Base-by-base conservation (phyloP, 2,329 filamentous ascomycete genomes). In the Microdochium paspali region DNA sequence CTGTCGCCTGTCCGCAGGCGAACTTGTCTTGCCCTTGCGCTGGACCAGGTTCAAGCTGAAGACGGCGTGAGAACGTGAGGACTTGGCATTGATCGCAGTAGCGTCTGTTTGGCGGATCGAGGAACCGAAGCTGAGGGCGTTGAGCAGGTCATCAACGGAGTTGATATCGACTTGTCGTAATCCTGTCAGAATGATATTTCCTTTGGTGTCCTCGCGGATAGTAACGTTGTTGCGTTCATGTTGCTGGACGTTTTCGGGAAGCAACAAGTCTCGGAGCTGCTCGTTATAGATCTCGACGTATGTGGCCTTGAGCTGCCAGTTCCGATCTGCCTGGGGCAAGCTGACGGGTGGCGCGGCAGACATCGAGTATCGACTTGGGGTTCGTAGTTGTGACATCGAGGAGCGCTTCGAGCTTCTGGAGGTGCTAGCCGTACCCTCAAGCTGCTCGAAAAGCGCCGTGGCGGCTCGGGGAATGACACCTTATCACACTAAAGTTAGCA, bases 281-380 rank as follows among this genome's bases (percentile, higher is more conserved):
- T 98, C 93, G 61, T 98, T 97, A 71, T 98, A 98, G 54, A 98
- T 98, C 73, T 97, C 80, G 53, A 96, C 87, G 61, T 96, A 96
- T 1, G 90, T 96, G 10, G 91, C 93, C 64, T 87, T 95, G 58
- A 98, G 72, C 46, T 88, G 85, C 93, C 93, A 98, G 52, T 77
- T 86, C 65, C 85, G 90, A 44, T 93, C 87, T 3, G 61, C 65
- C 52, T 73, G 75, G 2, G 69, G 58, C 24, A 67, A 46, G 35
- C 35, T 40, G 18, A 40, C 35, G 3, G 35, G 35, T 10, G 35
- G 35, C 1, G 62, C 51, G 2, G 68, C 61, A 39, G 74, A 69
- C 49, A 80, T 76, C 2, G 87, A 90, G 56, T 94, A 93, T 53
- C 89, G 81, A 44, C 82, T 78, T 1, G 91, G 91, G 4, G 87